Base-by-base conservation (phyloP, 352 stramenopile species). In the Phytopythium sindhum region DNA sequence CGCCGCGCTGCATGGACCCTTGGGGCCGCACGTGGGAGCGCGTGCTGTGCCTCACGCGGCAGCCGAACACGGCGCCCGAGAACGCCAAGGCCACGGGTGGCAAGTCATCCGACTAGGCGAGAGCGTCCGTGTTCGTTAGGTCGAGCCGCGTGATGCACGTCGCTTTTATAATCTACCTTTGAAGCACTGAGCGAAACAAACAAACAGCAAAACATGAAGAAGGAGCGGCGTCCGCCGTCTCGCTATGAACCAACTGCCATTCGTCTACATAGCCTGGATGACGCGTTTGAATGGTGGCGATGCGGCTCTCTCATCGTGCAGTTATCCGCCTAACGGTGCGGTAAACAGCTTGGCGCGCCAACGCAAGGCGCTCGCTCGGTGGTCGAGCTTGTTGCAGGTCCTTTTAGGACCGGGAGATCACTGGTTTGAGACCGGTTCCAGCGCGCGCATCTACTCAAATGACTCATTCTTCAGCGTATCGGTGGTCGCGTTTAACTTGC, bases 11-110 rank as follows among this genome's bases (percentile, higher is more conserved):
- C 86, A 89, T 97, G 81, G 88, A 97, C 65, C 73, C 83, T 4
- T 81, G 86, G 54, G 85, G 85, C 47, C 81, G 85, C 65, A 98
- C 93, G 19, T 98, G 95, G 94, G 96, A 99, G 71, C 87, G 97
- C 42, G 93, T 99, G 63, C 77, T 99, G 37, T 95, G 90, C 48
- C 77, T 98, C 42, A 99, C 97, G 44, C 81, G 94, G 23, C 96
- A 99, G 74, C 97, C 97, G 21, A 98, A 98, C 76, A 96, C 93
- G 33, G 84, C 80, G 33, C 67, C 61, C 10, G 75, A 84, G 37
- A 74, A 70, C 31, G 59, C 56, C 65, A 70, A 68, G 45, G 71
- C 78, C 53, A 76, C 78, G 51, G 77, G 84, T 52, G 84, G 77
- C 47, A 85, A 87, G 63, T 84, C 76, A 37, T 89, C 80, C 28